Base-by-base conservation (phyloP, 2,329 filamentous ascomycete genomes). In the Harringtonia lauricola region DNA sequence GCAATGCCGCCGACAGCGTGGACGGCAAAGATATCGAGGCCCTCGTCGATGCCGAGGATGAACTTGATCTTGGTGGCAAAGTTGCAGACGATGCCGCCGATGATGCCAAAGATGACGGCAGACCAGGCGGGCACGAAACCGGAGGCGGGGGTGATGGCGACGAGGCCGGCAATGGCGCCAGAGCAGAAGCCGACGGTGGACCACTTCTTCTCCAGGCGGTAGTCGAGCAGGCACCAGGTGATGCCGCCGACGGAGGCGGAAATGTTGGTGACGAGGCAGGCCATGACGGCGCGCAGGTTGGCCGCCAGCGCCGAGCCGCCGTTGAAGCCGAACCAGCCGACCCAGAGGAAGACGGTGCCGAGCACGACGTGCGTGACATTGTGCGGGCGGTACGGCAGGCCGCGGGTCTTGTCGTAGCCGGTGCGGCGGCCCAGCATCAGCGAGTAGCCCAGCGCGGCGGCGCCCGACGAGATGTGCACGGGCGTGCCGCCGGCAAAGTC, bases 251-350 rank as follows among this genome's bases (percentile, higher is more conserved):
- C 76, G 31, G 79, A 86, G 18, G 89, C 89, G 37, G 89, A 82
- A 19, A 95, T 70, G 64, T 95, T 90, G 47, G 89, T 95, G 49
- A 90, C 85, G 40, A 92, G 76, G 55, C 83, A 84, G 43, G 89
- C 88, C 83, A 95, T 90, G 60, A 94, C 72, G 43, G 89, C 85
- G 47, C 89, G 85, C 54, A 94, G 68, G 66, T 92, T 94, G 51
- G 86, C 84, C 47, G 76, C 74, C 36, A 94, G 71, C 2, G 87
- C 89, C 4, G 83, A 76, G 49, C 89, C 89, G 43, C 86, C 88
- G 63, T 95, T 95, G 76, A 95, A 95, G 39, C 89, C 89, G 59
- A 95, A 92, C 89, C 88, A 95, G 46, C 89, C 88, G 37, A 95
- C 85, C 89, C 89, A 95, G 40, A 95, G 72, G 62, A 83, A 74